Evolutionary conservation across 2,329 filamentous ascomycete species (phyloP).

Genomic region (Mycosphaerella arachidis): DNA sequence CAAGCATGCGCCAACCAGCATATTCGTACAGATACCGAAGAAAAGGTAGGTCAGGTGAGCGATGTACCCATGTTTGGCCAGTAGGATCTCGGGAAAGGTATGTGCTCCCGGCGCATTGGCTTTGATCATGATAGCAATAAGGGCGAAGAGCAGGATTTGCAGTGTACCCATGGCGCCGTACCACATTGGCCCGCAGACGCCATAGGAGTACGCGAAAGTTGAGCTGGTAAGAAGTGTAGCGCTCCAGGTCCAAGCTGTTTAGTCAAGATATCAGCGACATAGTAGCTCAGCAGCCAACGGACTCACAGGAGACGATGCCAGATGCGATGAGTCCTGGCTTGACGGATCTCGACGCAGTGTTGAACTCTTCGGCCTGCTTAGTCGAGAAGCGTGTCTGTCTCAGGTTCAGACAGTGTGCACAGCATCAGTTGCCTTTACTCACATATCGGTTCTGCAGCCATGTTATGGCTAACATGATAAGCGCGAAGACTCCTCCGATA

Average conservation of each 20-base stretch:
- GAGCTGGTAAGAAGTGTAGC: neutral
- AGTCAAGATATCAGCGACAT: neutral
- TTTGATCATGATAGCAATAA: slow-evolving; percentile 43
- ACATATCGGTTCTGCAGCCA: slow-evolving; percentile 47
- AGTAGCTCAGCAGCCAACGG: too few relatives aligned
- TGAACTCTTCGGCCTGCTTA: slow-evolving; percentile 68
- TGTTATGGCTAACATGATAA: slow-evolving; percentile 33
- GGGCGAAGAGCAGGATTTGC: slow-evolving; percentile 43
- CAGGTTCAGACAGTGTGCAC: neutral
- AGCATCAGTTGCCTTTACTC: slow-evolving; percentile 61
- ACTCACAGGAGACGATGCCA: slow-evolving; percentile 63
- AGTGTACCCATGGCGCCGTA: slow-evolving; percentile 43
- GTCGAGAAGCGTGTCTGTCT: slow-evolving; percentile 26
- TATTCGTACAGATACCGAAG: slow-evolving; percentile 42
- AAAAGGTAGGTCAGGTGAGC: slow-evolving; percentile 32
- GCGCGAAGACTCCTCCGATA: slow-evolving; percentile 66
- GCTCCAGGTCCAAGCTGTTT: slow-evolving; percentile 43
- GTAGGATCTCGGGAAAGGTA: slow-evolving; percentile 42
- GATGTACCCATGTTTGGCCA: slow-evolving; percentile 34
- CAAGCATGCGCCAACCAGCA: slow-evolving; percentile 42
- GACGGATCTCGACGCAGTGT: slow-evolving; percentile 76
- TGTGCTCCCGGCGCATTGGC: slow-evolving; percentile 39
- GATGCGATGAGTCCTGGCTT: slow-evolving; percentile 83
- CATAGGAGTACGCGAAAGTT: slow-evolving; percentile 31
- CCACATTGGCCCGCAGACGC: slow-evolving; percentile 37